Evolutionary conservation across 2,329 filamentous ascomycete species (phyloP).

Genomic region (Colletotrichum sp.): DNA sequence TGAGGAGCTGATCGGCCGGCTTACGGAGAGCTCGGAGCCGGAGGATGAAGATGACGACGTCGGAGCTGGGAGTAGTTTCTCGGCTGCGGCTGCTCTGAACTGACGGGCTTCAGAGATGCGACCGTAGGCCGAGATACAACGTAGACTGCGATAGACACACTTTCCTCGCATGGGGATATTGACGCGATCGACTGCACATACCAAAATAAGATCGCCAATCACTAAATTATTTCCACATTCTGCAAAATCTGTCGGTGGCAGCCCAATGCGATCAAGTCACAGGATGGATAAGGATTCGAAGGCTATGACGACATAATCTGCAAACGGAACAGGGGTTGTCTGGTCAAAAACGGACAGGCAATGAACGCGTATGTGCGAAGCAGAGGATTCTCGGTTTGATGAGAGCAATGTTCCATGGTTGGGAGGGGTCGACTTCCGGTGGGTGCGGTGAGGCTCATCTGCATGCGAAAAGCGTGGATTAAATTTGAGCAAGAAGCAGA

Average conservation of each 20-base stretch:
- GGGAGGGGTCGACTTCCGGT: neutral
- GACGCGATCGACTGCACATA: neutral
- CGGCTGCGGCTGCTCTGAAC: neutral
- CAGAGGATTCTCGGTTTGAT: neutral
- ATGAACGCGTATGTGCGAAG: neutral
- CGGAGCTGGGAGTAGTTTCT: neutral
- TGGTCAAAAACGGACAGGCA: neutral
- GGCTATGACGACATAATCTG: neutral
- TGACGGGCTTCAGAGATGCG: neutral
- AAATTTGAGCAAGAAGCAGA: neutral
- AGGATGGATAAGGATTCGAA: neutral
- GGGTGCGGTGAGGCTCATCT: neutral
- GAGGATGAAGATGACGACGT: slow-evolving; percentile 23
- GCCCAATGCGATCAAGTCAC: neutral
- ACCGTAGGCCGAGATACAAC: neutral
- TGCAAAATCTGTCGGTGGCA: neutral
- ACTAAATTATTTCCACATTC: neutral
- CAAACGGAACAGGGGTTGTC: neutral
- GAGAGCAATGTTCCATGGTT: neutral
- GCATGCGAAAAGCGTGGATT: neutral
- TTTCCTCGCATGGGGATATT: neutral
- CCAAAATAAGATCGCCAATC: neutral
- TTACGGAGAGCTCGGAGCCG: slow-evolving; percentile 24
- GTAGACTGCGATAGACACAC: neutral
- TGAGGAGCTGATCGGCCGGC: slow-evolving; percentile 50